phyloP scores from a whole-genome alignment of 2,329 filamentous ascomycete genomes.

The Monosporascus ibericus region DNA sequence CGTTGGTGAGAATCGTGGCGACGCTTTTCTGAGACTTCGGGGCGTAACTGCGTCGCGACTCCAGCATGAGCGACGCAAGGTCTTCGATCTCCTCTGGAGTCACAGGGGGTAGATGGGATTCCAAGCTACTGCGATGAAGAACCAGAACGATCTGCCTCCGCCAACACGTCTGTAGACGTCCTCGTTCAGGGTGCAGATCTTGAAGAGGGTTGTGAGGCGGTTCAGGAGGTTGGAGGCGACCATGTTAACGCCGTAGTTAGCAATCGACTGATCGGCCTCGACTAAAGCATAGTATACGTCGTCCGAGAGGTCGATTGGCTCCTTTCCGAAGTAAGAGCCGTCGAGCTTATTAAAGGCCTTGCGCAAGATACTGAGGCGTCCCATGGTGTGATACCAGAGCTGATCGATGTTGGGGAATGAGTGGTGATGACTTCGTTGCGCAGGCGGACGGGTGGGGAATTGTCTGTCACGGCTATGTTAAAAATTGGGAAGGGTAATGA shows the following conservation, averaged over 20 bases:
- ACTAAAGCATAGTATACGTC: background rate
- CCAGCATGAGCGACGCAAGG: slow-evolving; percentile 5
- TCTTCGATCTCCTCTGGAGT: slow-evolving; percentile 1
- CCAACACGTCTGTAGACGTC: slow-evolving; percentile 12
- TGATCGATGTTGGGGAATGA: no score
- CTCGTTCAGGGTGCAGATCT: slow-evolving; percentile 2
- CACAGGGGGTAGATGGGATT: slow-evolving; percentile 5
- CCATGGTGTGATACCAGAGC: no score
- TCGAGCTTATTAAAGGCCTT: no score
- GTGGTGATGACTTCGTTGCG: no score
- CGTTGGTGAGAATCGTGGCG: background rate
- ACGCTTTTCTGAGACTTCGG: no score
- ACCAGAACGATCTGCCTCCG: slow-evolving; percentile 9
- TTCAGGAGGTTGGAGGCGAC: background rate
- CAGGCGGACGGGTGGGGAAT: no score
- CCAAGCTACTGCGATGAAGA: slow-evolving; percentile 12
- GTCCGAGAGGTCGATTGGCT: no score
- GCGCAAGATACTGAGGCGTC: no score
- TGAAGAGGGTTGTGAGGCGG: background rate
- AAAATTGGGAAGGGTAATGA: no score
- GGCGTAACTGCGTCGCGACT: background rate
- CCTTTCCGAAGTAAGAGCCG: no score
- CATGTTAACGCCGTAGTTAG: background rate
- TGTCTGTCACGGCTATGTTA: no score
- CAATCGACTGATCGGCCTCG: background rate